Evolutionary conservation across 495 filamentous ascomycete species (phyloP), one percentile per base, ranked within the genome.

Genomic region (Xylaria longipes): DNA sequence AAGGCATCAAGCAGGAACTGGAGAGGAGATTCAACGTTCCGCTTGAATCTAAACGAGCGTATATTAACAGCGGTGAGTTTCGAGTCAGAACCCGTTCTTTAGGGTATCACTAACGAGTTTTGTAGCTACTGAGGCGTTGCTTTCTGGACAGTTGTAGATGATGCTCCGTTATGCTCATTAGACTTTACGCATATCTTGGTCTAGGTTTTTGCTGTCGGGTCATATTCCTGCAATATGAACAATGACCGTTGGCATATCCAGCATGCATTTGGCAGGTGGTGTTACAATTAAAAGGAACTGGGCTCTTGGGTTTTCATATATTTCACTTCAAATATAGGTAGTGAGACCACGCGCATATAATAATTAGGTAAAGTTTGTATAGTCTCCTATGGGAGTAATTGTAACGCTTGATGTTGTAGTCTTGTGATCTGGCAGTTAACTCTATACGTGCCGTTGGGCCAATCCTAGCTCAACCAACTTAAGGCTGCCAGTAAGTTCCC

Each of bases 1-100:
- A 98, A 89, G 93, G 92, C 70, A 92, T 99, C 83, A 98, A 97
- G 87, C 81, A 87, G 70, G 97, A 99, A 82, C 83, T 99, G 69
- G 97, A 99, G 84, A 86, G 87, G 76, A 87, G 94, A 73, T 99
- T 97, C 79, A 92, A 91, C 37, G 89, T 97, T 43, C 85, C 86
- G 57, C 82, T 98, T 65, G 95, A 98, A 78, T 81, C 88, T 65
- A 93, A 89, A 85, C 89, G 93, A 81, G 88, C 92, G 45, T 98
- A 97, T 82, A 97, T 98, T 81, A 97, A 94, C 78, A 94, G 92
- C 81, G 94, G 93, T 97, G 90, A 81, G 91, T 8, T 31, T 65
- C 17, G 7, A 56, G 14, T 17, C 52, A 56, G 17, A 5, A 39
- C 65, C 15, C 33, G 22, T 27, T 12, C 33, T 43, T 56, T 5